These are phyloP conservation scores for Dryadomyces quercivorus DNA, from an alignment of 2,329 filamentous ascomycete genomes.

Conservation along the genomic window DNA sequence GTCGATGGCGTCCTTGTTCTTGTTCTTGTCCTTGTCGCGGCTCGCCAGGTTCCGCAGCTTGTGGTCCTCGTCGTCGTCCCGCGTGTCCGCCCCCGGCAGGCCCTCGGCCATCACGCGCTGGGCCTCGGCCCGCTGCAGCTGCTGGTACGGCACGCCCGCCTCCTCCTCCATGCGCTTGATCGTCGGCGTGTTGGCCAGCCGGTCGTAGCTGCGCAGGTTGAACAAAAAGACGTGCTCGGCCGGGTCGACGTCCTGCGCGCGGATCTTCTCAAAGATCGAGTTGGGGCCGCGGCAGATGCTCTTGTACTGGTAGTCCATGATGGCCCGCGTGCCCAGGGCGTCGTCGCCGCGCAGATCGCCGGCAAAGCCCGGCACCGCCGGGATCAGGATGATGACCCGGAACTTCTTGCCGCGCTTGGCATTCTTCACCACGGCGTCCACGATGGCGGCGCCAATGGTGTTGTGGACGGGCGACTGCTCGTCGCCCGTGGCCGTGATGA, in stretches of 20 bases:
- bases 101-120: slow-evolving; percentile 75
- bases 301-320: slow-evolving; percentile 99
- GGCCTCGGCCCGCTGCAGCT: slow-evolving; percentile 77
- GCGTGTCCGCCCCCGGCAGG: slow-evolving; percentile 42
- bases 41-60: slow-evolving; percentile 32
- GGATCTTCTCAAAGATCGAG: slow-evolving; percentile 75
- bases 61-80: slow-evolving; percentile 34
- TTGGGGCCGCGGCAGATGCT: slow-evolving; percentile 85
- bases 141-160: slow-evolving; percentile 68
- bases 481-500: slow-evolving; percentile 90
- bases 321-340: slow-evolving; percentile 76
- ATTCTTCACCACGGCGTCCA: slow-evolving; percentile 76
- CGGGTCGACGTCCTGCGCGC: slow-evolving; percentile 61
- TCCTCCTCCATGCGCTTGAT: slow-evolving; percentile 66
- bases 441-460: slow-evolving; percentile 75
- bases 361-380: slow-evolving; percentile 85
- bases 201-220: slow-evolving; percentile 86
- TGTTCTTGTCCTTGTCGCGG: slow-evolving; percentile 18
- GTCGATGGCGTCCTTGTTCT: slow-evolving; percentile 21
- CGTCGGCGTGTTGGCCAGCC: slow-evolving; percentile 68
- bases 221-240: slow-evolving; percentile 80
- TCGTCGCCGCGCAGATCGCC: slow-evolving; percentile 77
- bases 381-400: slow-evolving; percentile 79
- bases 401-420: slow-evolving; percentile 72
- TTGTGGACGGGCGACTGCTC: slow-evolving; percentile 79